Evolutionary conservation across 2,329 filamentous ascomycete genomes (phyloP).

Genomic region (Pezicula neosporulosa): DNA sequence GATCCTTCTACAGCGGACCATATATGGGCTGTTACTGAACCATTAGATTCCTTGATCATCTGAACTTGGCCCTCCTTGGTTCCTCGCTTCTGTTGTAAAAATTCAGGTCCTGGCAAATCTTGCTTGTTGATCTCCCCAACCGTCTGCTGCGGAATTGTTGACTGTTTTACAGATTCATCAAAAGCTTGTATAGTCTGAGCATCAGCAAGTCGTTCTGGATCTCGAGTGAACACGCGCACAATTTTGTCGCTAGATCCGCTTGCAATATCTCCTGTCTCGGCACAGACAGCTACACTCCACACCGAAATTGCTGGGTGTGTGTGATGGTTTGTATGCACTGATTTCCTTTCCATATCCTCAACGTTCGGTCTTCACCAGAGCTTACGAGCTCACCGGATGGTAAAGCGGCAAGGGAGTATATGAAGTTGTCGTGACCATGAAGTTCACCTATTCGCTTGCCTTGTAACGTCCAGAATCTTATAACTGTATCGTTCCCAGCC

Average conservation of each 20-base stretch:
- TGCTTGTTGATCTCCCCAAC: conserved; percentile 86
- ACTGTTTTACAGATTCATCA: conserved; percentile 76
- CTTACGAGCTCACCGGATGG: conserved; percentile 87
- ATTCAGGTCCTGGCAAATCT: conserved; percentile 83
- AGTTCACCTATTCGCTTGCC: conserved; percentile 75
- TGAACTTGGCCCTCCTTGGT: conserved; percentile 97
- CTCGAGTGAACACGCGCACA: conserved; percentile 79
- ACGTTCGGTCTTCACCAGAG: conserved; percentile 89
- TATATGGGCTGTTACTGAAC: conserved; percentile 79
- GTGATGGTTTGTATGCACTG: conserved; percentile 94
- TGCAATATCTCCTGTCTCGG: conserved; percentile 86
- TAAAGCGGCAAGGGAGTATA: conserved; percentile 77
- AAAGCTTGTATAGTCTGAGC: conserved; percentile 68
- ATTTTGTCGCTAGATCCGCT: conserved; percentile 87
- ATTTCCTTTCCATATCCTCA: conserved; percentile 79
- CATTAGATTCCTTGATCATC: conserved; percentile 81
- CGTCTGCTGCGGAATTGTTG: conserved; percentile 84
- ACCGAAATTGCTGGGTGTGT: conserved; percentile 92
- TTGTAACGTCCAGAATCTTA: conserved; percentile 81
- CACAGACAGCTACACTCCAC: conserved; percentile 84
- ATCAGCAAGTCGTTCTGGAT: conserved; percentile 65
- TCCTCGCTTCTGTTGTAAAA: conserved; percentile 74
- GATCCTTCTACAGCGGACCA: conserved; percentile 72
- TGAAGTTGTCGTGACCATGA: conserved; percentile 88
- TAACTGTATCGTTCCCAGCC: conserved; percentile 86